Evolutionary conservation across 306 rosid species (phyloP), one percentile per base, ranked within the genome.

Genomic region (Medicago ruthenica): DNA sequence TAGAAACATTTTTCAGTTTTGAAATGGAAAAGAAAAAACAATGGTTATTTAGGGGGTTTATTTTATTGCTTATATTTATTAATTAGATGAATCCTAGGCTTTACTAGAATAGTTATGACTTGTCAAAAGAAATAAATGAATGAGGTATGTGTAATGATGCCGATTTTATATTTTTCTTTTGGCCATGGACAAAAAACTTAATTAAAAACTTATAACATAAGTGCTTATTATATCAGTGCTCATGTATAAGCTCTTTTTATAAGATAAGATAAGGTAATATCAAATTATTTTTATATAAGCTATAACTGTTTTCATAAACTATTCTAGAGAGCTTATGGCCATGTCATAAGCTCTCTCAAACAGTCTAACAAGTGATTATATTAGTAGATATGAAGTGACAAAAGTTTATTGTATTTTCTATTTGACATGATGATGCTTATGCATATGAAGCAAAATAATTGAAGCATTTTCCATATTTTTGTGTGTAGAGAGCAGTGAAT

Each of bases 401-500:
- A 57, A 20, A 24, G 2, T 34, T 50, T 51, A 12, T 50, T 51
- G 44, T 66, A 4, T 66, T 67, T 55, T 41, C 36, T 51, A 70
- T 84, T 34, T 66, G 27, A 39, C 65, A 57, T 40, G 59, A 78
- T 59, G 8, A 51, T 65, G 73, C 27, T 66, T 37, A 20, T 0
- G 42, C 6, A 3, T 15, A 39, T 45, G 62, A 75, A 64, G 55
- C 70, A 64, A 71, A 66, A 16, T 1, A 65, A 15, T 54, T 74
- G 37, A 79, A 41, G 41, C 53, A 42, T 17, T 34, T 80, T 60
- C 36, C 31, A 9, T 64, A 58, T 8, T 67, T 69, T 11, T 70
- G 27, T 71, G 73, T 86, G 88, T 61, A 92, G 97, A 88, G 95
- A 78, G 97, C 97, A 53, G 88, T 94, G 80, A 91, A 83, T 71